These are phyloP conservation scores for Breviolum minutum DNA, from an alignment of 73 alveolate genomes.

Conservation along the genomic window DNA sequence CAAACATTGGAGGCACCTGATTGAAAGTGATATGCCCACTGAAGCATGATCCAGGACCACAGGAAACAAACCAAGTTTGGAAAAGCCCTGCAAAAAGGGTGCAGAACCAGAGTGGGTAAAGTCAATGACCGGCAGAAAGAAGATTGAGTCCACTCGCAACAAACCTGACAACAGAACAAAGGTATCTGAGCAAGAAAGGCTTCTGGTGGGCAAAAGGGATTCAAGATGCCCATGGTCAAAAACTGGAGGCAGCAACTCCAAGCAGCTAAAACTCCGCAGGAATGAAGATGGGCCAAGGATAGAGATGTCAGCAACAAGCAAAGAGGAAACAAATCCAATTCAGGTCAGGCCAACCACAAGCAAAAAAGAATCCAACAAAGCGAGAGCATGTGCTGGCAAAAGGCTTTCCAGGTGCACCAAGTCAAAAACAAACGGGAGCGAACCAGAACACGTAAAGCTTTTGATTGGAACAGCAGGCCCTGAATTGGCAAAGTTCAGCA, in stretches of 20 bases:
- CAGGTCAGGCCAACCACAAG: conserved; percentile 21
- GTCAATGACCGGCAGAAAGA: not conserved
- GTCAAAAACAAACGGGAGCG: not conserved
- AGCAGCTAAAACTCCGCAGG: not conserved
- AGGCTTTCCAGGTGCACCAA: not conserved
- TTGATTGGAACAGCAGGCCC: not conserved
- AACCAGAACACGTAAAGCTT: not conserved
- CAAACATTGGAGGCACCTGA: not conserved
- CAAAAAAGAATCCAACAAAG: not conserved
- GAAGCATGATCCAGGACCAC: not conserved
- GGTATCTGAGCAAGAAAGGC: conserved; percentile 10
- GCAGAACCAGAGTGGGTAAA: not conserved
- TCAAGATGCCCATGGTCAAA: not conserved
- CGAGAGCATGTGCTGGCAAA: not conserved
- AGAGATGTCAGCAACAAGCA: not conserved
- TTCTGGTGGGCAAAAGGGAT: not conserved
- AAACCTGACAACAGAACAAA: not conserved
- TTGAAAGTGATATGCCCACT: not conserved
- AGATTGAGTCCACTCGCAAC: not conserved
- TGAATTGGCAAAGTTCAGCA: not conserved
- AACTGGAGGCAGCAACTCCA: not conserved
- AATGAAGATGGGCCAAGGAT: not conserved
- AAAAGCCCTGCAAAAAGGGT: not conserved
- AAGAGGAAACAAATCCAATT: conserved; percentile 2
- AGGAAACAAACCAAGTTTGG: not conserved